Conservation (phyloP, 2,329 filamentous ascomycete genomes). For the Fusarium buxicola region DNA sequence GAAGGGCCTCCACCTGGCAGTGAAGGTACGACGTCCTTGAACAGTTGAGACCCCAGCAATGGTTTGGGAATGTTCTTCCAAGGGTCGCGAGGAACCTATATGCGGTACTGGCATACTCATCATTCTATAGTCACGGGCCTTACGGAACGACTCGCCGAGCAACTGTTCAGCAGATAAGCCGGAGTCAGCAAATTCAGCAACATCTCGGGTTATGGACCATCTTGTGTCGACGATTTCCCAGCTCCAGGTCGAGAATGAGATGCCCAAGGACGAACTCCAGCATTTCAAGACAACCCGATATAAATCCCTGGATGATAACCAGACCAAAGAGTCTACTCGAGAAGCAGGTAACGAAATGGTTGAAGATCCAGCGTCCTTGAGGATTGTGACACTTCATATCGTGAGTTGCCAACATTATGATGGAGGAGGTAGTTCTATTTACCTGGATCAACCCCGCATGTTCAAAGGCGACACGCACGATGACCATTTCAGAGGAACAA, state of each 20-base stretch:
- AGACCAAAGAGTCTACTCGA: background rate
- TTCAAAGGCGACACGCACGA: conserved; percentile 19
- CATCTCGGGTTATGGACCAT: background rate
- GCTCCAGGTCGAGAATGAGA: conserved; percentile 15
- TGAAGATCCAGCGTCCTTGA: background rate
- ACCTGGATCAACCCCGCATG: conserved; percentile 14
- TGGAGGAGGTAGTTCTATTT: background rate
- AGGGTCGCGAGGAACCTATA: no score
- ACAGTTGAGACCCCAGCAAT: no score
- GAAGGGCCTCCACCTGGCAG: no score
- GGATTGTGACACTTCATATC: background rate
- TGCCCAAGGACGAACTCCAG: conserved; percentile 13
- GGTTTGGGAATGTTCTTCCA: no score
- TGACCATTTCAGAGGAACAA: conserved; percentile 1
- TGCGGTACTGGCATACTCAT: background rate
- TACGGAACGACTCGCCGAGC: background rate
- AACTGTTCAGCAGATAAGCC: background rate
- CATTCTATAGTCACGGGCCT: background rate
- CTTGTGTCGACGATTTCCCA: conserved; percentile 8
- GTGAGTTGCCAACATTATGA: background rate
- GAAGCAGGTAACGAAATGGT: background rate
- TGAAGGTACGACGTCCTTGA: no score
- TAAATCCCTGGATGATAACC: background rate
- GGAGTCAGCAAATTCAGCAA: background rate
- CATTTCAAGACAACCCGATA: background rate